Conservation (phyloP, 345 rosid species). For the Arabidopsis arenosa region DNA sequence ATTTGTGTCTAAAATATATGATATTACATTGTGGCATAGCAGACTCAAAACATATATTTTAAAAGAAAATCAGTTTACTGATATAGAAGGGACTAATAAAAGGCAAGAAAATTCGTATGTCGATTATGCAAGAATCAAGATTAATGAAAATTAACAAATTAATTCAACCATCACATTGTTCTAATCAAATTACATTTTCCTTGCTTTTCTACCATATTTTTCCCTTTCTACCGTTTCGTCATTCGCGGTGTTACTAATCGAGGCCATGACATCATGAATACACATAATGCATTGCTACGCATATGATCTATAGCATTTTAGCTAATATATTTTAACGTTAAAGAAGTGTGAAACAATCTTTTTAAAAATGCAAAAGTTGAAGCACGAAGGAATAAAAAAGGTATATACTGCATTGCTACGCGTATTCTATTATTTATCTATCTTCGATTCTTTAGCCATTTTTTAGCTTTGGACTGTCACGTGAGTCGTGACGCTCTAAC, state of each 20-base stretch:
- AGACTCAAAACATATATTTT: too few relatives aligned
- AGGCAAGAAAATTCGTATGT: neutral
- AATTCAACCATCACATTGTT: too few relatives aligned
- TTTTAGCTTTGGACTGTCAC: conserved; percentile 21
- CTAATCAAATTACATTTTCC: too few relatives aligned
- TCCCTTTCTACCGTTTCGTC: too few relatives aligned
- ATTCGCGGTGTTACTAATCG: neutral
- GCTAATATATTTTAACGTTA: neutral
- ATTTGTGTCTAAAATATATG: too few relatives aligned
- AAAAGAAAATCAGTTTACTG: too few relatives aligned
- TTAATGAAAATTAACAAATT: too few relatives aligned
- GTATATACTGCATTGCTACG: conserved; percentile 29
- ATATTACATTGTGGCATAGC: too few relatives aligned
- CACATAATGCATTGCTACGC: neutral
- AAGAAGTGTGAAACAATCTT: neutral
- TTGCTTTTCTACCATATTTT: too few relatives aligned
- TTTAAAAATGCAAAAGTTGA: neutral
- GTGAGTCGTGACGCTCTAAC: conserved; percentile 14
- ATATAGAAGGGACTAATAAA: too few relatives aligned
- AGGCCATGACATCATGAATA: conserved; percentile 11
- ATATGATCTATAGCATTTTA: neutral
- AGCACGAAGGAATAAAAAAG: conserved; percentile 22
- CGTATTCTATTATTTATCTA: conserved; percentile 8
- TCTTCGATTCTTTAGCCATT: conserved; percentile 3
- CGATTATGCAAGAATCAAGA: too few relatives aligned